phyloP scores from a whole-genome alignment of 345 rosid genomes.

The Geranium rotundifolium region DNA sequence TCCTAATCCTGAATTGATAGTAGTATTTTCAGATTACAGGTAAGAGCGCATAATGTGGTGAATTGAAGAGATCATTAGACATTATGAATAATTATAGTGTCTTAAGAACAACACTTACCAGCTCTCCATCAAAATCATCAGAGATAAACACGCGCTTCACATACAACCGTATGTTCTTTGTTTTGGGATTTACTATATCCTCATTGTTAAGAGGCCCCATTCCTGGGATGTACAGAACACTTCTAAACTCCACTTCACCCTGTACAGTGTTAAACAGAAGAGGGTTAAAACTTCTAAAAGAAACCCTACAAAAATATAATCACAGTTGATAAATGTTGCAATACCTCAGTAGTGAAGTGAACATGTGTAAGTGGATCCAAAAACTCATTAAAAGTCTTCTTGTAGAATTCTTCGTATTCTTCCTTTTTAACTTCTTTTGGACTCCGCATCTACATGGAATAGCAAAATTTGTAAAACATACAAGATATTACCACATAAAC shows the following conservation, averaged over 20 bases:
- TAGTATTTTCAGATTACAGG: too few species aligned
- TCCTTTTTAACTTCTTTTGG: constrained; percentile 72
- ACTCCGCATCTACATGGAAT: constrained; percentile 54
- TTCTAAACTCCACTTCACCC: constrained; percentile 99
- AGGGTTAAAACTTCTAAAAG: constrained; percentile 4
- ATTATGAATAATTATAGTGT: background rate
- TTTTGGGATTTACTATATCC: constrained; percentile 75
- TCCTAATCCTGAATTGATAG: too few species aligned
- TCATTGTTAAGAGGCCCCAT: constrained; percentile 97
- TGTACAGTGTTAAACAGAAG: constrained; percentile 16
- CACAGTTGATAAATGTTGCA: background rate
- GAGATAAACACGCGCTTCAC: constrained; percentile 98
- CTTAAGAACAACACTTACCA: constrained; percentile 36
- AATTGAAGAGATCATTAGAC: too few species aligned
- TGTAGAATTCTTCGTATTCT: constrained; percentile 84
- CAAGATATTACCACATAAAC: background rate
- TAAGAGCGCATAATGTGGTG: too few species aligned
- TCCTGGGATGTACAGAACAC: constrained; percentile 87
- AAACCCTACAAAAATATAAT: background rate
- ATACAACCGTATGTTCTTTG: constrained; percentile 78
- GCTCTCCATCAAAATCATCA: constrained; percentile 99
- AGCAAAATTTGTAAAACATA: background rate
- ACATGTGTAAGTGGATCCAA: constrained; percentile 79
- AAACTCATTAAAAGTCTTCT: constrained; percentile 84
- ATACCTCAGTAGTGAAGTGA: constrained; percentile 91